These are phyloP conservation scores for Domatiomyces globalis DNA, from an alignment of 2,329 filamentous ascomycete genomes.

Conservation along the genomic window DNA sequence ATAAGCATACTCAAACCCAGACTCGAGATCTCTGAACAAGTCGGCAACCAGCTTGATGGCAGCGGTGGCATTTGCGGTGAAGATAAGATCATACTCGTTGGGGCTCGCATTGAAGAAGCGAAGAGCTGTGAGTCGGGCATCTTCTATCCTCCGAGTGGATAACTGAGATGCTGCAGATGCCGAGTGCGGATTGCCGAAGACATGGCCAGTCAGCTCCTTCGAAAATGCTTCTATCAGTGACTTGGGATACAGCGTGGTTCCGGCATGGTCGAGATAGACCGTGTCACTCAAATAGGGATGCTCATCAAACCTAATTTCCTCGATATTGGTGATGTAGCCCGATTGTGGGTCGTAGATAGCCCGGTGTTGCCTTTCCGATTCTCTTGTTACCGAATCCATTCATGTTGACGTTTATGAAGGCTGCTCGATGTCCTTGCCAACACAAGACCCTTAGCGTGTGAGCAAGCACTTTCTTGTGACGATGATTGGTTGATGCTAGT, in stretches of 20 bases:
- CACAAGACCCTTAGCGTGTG: neutral
- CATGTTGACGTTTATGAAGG: neutral
- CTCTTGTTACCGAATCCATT: neutral
- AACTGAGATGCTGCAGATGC: slow-evolving; percentile 67
- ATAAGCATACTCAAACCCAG: slow-evolving; percentile 71
- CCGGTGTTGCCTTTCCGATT: neutral
- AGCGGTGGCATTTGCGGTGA: slow-evolving; percentile 84
- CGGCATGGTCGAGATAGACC: slow-evolving; percentile 84
- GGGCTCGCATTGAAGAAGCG: slow-evolving; percentile 71
- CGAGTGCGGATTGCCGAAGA: slow-evolving; percentile 89
- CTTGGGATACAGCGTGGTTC: slow-evolving; percentile 71
- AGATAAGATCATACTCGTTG: slow-evolving; percentile 70
- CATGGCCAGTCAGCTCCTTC: slow-evolving; percentile 57
- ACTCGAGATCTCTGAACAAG: slow-evolving; percentile 50
- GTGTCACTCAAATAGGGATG: slow-evolving; percentile 42
- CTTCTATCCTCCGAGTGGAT: slow-evolving; percentile 60
- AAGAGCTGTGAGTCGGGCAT: slow-evolving; percentile 56
- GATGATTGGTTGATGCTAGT: neutral
- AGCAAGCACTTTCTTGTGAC: neutral
- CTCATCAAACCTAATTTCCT: slow-evolving; percentile 32
- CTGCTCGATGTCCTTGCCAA: neutral
- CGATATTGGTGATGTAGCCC: slow-evolving; percentile 33
- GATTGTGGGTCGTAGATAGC: slow-evolving; percentile 4
- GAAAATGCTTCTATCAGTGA: slow-evolving; percentile 69
- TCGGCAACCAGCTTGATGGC: slow-evolving; percentile 79